phyloP scores from a whole-genome alignment of 2,329 filamentous ascomycete genomes.

The Alternaria dauci region DNA sequence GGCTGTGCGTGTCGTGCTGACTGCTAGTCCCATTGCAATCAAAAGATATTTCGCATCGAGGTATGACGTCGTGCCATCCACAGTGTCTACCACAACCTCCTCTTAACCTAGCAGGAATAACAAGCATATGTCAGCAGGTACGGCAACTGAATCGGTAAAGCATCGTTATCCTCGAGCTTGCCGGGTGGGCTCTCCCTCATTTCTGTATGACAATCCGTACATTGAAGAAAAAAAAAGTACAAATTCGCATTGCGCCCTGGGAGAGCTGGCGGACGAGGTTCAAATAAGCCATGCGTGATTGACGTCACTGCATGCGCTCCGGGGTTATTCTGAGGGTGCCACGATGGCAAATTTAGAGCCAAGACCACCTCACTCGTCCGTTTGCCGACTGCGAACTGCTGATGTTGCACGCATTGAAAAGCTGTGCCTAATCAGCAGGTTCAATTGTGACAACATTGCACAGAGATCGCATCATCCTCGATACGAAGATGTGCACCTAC shows the following conservation, averaged over 20 bases:
- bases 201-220: neutral
- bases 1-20: conserved; percentile 1
- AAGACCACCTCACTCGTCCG: neutral
- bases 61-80: conserved; percentile 6
- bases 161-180: neutral
- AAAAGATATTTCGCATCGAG: neutral
- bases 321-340: neutral
- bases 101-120: conserved; percentile 2
- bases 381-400: neutral
- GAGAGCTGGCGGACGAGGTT: neutral
- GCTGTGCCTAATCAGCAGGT: neutral
- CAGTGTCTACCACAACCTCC: neutral
- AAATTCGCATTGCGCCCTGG: neutral
- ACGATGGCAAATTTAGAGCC: conserved; percentile 1
- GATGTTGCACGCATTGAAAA: neutral
- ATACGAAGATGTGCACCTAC: neutral
- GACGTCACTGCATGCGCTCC: neutral
- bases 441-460: neutral
- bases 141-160: neutral
- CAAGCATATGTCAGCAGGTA: neutral
- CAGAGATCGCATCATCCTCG: neutral
- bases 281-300: conserved; percentile 4
- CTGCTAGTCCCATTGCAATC: neutral
- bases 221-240: neutral
- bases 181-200: neutral